Evolutionary conservation across 768 basidiomycete genomes (phyloP), one percentile per base, ranked within the genome.

Genomic region (button mushroom (Agaricus bisporus)): DNA sequence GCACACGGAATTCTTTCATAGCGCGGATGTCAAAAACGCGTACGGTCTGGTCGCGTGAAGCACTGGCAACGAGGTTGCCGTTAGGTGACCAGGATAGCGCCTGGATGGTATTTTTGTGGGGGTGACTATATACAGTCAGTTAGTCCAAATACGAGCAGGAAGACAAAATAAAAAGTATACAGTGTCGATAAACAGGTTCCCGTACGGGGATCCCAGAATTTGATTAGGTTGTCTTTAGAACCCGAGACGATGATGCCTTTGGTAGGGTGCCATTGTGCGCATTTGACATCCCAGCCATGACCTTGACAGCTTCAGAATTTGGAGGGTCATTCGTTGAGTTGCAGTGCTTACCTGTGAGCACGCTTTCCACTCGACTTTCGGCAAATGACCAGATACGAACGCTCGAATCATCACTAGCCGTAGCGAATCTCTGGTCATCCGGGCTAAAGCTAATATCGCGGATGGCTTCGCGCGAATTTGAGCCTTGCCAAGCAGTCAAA

Each of bases 261-360:
- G 0, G 88, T 91, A 4, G 94, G 93, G 70, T 99, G 97, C 97
- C 97, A 99, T 72, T 98, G 88, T 1, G 98, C 93, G 56, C 93
- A 97, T 65, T 95, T 90, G 18, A 99, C 97, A 62, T 99, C 97
- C 94, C 95, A 98, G 4, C 95, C 94, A 61, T 98, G 95, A n/a
- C 94, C 94, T 93, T 18, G 15, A 10, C 8, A 32, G 9, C 1
- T 18, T 48, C 11, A 42, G 10, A 46, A 11, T 5, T 56, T 18
- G 58, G 32, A 12, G 11, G 3, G 37, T 12, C 14, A 22, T 28
- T 29, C 45, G 11, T 6, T 17, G 11, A 48, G 8, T 7, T 18
- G 44, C n/a, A 10, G 5, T 39, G 42, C 72, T 41, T 56, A 86
- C 94, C 95, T 36, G 89, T 90, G 59, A 98, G 73, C 1, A 86